Evolutionary conservation across 2,329 filamentous ascomycete genomes (phyloP), one percentile per base, ranked within the genome.

Genomic region (Pseudogymnoascus sp.): DNA sequence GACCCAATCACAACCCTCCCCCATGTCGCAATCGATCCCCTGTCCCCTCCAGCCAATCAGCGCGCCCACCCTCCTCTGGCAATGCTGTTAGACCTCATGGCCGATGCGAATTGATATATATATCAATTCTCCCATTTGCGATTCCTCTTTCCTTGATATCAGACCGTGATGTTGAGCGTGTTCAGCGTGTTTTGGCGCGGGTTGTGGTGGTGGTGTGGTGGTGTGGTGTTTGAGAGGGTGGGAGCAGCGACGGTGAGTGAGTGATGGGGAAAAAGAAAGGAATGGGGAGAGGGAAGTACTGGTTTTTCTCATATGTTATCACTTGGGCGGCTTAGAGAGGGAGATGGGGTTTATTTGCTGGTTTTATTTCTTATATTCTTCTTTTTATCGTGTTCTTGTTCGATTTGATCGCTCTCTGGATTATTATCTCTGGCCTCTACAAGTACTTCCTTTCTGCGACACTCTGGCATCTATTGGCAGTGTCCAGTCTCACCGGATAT

Each of bases 1-100:
- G 23, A 16, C 1, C 45, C 45, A 54, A 54, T 54, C 45, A 28
- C 8, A 51, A 51, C 45, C 14, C 23, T 28, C 45, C 45, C 14
- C 13, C 45, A 51, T 54, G 45, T 54, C 45, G 45, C 45, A 54
- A 54, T 54, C 45, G 45, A 54, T 54, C 45, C 45, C 45, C 23
- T 54, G 45, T 1, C 16, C 6, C 7, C 4, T 10, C 3, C 45
- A 54, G 45, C 45, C 23, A 54, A 54, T 54, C 45, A 54, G 23
- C 28, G 23, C 11, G 13, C 23, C 14, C 45, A 10, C 23, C 4
- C 8, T 28, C 21, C 23, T 54, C 45, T 54, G 45, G 1, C 23
- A 28, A 1, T n/a, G 23, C 45, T 16, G 6, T 16, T 13, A 54
- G 45, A 2, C 14, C 23, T 54, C 45, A 54, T n/a, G 3, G 6